These are phyloP conservation scores for Pythium vanterpoolii DNA, from an alignment of 352 stramenopile genomes.

Conservation along the genomic window DNA sequence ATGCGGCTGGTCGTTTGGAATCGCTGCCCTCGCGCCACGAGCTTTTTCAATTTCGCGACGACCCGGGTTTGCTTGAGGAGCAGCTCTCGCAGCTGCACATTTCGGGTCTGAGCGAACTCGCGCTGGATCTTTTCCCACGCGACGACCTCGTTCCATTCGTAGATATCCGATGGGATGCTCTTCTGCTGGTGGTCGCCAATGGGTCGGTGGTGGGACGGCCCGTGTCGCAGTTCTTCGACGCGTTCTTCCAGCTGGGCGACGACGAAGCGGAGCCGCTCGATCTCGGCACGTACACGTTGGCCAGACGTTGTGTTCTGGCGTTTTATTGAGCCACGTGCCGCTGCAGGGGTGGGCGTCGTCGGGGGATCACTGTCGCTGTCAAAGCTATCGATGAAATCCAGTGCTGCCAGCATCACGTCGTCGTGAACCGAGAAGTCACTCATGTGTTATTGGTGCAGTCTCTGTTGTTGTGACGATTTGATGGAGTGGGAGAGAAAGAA, in stretches of 20 bases:
- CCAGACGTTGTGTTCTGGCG: not conserved
- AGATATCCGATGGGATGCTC: not conserved
- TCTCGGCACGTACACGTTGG: not conserved
- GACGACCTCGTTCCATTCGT: not conserved
- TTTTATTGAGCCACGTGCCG: not conserved
- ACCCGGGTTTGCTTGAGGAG: not conserved
- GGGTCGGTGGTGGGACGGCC: not conserved
- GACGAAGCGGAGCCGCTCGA: not conserved
- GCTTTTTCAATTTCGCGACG: not conserved
- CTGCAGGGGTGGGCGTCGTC: not conserved
- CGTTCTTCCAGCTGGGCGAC: not conserved
- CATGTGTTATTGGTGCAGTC: not conserved
- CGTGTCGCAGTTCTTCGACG: not conserved
- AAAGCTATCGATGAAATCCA: conserved; percentile 1
- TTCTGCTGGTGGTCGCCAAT: not conserved
- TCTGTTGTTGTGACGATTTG: not conserved
- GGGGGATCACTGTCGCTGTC: not conserved
- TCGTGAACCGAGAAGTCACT: not conserved
- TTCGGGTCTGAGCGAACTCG: not conserved
- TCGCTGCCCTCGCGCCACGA: not conserved
- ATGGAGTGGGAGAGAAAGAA: too few relatives aligned
- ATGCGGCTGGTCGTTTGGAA: not conserved
- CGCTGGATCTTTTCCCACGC: not conserved
- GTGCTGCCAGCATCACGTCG: not conserved
- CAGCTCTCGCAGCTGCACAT: not conserved